phyloP scores from a whole-genome alignment of 768 basidiomycete species.

The Fibroporia radiculosa region DNA sequence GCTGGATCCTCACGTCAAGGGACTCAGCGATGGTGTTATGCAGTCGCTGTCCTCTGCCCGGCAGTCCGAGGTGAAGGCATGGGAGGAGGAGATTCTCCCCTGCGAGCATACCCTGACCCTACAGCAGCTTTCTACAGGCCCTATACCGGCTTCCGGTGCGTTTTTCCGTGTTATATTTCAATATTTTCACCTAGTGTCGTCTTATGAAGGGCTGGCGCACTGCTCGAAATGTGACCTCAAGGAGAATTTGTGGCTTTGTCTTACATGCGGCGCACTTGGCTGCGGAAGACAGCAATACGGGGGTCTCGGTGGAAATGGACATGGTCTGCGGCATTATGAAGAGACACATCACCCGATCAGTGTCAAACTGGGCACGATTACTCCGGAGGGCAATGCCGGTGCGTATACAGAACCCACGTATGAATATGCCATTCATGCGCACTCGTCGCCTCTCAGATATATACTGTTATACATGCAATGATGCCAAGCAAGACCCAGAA shows the following conservation, averaged over 20 bases:
- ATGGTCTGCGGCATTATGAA: conserved; percentile 75
- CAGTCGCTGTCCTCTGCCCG: conserved; percentile 80
- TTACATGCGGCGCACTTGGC: conserved; percentile 83
- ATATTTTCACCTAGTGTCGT: not conserved
- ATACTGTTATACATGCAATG: conserved; percentile 90
- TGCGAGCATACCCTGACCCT: conserved; percentile 76
- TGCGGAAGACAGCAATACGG: conserved; percentile 87
- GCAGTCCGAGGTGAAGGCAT: conserved; percentile 91
- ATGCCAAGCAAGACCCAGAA: conserved; percentile 71
- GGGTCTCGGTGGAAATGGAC: conserved; percentile 79
- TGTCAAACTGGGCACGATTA: conserved; percentile 95
- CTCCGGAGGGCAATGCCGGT: conserved; percentile 90
- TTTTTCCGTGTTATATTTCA: not conserved
- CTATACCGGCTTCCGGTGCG: conserved; percentile 49
- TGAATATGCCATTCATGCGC: not conserved
- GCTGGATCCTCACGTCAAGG: conserved; percentile 36
- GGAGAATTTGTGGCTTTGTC: conserved; percentile 92
- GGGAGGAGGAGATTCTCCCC: conserved; percentile 89
- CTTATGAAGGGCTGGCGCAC: conserved; percentile 60
- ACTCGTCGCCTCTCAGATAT: conserved; percentile 46
- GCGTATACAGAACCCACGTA: too few relatives aligned
- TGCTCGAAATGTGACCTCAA: conserved; percentile 81
- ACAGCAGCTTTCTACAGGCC: conserved; percentile 38
- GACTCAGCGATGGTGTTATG: conserved; percentile 64
- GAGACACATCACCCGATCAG: conserved; percentile 69